Evolutionary conservation across 1,284 basidiomycete genomes (phyloP).

Genomic region (Bondarzewia mesenterica): DNA sequence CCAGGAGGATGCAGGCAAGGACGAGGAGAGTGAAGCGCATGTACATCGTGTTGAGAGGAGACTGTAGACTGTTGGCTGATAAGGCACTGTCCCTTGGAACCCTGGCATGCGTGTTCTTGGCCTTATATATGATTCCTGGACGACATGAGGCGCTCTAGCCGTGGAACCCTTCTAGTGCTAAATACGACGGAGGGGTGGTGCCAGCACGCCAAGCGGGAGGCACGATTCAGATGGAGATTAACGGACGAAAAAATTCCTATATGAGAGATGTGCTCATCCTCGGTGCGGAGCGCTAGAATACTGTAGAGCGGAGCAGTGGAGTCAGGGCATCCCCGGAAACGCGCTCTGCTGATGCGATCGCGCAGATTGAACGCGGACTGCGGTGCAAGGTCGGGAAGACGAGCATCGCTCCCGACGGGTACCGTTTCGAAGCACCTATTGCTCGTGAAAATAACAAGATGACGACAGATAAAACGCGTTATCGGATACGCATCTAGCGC

Average conservation of each 20-base stretch:
- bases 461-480: too few relatives aligned
- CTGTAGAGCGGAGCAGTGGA: too few relatives aligned
- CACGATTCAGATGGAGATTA: neutral
- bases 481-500: too few relatives aligned
- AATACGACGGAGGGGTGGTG: neutral
- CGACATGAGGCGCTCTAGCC: neutral
- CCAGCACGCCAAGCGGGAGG: neutral
- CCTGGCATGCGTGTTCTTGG: neutral
- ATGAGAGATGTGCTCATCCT: neutral
- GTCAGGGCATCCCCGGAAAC: too few relatives aligned
- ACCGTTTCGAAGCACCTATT: too few relatives aligned
- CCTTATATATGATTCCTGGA: neutral
- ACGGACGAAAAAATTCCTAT: neutral
- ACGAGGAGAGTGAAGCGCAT: conserved; percentile 13
- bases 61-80: neutral
- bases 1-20: conserved; percentile 16
- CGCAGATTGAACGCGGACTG: too few relatives aligned
- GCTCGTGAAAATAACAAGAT: too few relatives aligned
- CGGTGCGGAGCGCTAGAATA: too few relatives aligned
- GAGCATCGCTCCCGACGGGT: too few relatives aligned
- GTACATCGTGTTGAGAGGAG: conserved; percentile 11
- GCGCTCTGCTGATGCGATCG: too few relatives aligned
- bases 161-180: neutral
- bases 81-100: neutral
- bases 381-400: too few relatives aligned